phyloP scores from a whole-genome alignment of 1,139 yeast genomes.

The Pichia sorboxylosa region DNA sequence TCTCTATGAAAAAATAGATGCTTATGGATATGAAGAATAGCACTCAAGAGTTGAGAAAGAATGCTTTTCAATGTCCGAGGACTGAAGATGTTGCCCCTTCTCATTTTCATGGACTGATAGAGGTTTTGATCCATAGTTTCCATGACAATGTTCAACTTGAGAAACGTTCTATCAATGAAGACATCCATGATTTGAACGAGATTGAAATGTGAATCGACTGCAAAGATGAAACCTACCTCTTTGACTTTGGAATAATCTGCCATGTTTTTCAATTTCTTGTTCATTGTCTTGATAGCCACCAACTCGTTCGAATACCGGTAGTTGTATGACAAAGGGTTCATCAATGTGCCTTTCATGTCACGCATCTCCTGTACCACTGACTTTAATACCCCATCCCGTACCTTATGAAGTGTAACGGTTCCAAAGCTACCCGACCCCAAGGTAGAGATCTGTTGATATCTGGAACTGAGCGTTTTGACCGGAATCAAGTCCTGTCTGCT shows the following conservation, averaged over 20 bases:
- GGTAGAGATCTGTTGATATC: slow-evolving; percentile 40
- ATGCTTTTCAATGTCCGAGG: slow-evolving; percentile 52
- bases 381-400: slow-evolving; percentile 12
- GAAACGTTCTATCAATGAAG: slow-evolving; percentile 51
- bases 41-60: slow-evolving; percentile 59
- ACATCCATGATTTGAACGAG: slow-evolving; percentile 68
- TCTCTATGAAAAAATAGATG: slow-evolving; percentile 78
- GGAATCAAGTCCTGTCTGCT: too few species aligned
- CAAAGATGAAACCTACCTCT: slow-evolving; percentile 61
- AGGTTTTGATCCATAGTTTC: slow-evolving; percentile 79
- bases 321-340: slow-evolving; percentile 32
- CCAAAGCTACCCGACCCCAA: slow-evolving; percentile 80
- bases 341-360: slow-evolving; percentile 32
- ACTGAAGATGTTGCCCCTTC: slow-evolving; percentile 42
- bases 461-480: slow-evolving; percentile 18
- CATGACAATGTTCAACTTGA: slow-evolving; percentile 71
- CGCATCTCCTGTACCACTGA: slow-evolving; percentile 11
- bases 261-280: slow-evolving; percentile 35
- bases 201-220: slow-evolving; percentile 61
- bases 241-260: slow-evolving; percentile 55
- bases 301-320: slow-evolving; percentile 26
- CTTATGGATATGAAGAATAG: slow-evolving; percentile 71
- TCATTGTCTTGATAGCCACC: slow-evolving; percentile 83
- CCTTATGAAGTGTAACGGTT: slow-evolving; percentile 52
- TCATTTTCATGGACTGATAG: slow-evolving; percentile 54